Conservation (phyloP, 139 green algal genomes). For the Asterochloris erici region DNA sequence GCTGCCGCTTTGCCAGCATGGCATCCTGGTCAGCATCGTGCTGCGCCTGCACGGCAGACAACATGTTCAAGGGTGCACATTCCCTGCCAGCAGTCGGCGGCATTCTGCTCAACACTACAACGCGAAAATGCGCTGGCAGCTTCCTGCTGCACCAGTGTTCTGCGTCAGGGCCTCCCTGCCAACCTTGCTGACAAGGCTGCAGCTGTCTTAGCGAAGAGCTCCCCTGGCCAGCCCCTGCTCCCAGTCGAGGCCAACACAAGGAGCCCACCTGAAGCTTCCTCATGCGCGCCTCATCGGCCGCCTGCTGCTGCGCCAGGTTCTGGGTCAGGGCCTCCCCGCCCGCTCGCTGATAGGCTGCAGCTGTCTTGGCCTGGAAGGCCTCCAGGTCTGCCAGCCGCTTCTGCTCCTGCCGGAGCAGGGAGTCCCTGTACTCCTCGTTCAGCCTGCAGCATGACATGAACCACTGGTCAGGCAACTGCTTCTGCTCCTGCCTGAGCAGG, state of each 20-base stretch:
- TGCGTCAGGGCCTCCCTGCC: not conserved
- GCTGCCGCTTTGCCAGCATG: conserved; percentile 1
- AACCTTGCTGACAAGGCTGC: not conserved
- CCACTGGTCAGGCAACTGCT: not conserved
- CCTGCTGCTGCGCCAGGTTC: not conserved
- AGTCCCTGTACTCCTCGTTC: not conserved
- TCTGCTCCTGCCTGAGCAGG: not conserved
- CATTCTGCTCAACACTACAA: conserved; percentile 1
- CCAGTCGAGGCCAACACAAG: not conserved
- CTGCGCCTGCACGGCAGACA: not conserved
- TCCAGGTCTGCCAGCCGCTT: conserved; percentile 3
- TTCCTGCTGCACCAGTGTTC: no score
- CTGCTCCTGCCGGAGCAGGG: conserved; percentile 7
- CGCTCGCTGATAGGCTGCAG: not conserved
- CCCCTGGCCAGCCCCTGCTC: not conserved
- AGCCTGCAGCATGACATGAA: not conserved
- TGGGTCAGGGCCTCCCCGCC: not conserved
- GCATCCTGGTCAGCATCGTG: conserved; percentile 4
- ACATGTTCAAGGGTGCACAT: no score
- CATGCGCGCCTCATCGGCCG: not conserved
- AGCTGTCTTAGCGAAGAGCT: not conserved
- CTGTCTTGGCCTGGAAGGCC: conserved; percentile 2
- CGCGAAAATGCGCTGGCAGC: no score
- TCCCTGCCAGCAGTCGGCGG: not conserved
- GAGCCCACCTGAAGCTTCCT: not conserved